These are phyloP conservation scores for Alectoria sarmentosa DNA, from an alignment of 495 filamentous ascomycete species.

Conservation along the genomic window DNA sequence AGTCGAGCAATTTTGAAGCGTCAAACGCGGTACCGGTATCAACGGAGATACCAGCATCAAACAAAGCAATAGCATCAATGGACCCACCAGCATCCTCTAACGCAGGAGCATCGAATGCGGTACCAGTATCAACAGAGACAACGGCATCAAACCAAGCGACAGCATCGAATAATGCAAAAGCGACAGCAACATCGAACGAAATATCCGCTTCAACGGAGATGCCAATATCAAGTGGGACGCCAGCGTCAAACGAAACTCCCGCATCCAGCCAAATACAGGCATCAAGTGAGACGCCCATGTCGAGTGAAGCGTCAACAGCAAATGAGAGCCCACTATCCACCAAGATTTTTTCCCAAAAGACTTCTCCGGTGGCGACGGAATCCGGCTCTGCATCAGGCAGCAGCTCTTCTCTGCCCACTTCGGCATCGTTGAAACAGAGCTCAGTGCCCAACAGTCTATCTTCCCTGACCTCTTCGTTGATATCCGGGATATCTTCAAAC, in stretches of 20 bases:
- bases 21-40: not conserved
- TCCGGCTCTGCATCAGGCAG: not conserved
- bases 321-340: not conserved
- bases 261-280: not conserved
- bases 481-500: not conserved
- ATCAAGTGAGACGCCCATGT: not conserved
- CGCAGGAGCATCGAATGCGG: not conserved
- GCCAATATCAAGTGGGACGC: not conserved
- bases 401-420: not conserved
- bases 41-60: not conserved
- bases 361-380: not conserved
- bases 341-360: not conserved
- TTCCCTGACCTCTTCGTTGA: not conserved
- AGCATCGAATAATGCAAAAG: not conserved
- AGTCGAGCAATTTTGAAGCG: not conserved
- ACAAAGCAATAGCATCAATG: not conserved
- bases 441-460: not conserved
- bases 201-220: not conserved
- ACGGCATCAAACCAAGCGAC: not conserved
- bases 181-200: not conserved
- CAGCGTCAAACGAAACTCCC: not conserved
- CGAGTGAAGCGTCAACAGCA: not conserved
- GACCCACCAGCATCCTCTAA: not conserved
- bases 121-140: not conserved
- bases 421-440: not conserved